Evolutionary conservation across 495 filamentous ascomycete species (phyloP).

Genomic region (Geoglossum glabrum): DNA sequence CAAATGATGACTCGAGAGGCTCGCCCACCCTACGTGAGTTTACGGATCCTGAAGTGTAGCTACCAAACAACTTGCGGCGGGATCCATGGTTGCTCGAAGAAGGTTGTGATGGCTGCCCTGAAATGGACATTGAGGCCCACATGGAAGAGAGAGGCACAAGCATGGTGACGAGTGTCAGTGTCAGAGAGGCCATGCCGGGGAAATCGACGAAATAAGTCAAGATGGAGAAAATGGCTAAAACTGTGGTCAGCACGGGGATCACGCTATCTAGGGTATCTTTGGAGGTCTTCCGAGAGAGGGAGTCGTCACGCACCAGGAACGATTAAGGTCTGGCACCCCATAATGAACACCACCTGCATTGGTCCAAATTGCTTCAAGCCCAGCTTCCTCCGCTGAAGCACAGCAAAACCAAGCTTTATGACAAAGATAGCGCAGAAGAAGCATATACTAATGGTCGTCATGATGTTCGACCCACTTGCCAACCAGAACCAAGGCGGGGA

Average conservation of each 20-base stretch:
- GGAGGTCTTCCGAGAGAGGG: not conserved
- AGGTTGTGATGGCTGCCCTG: not conserved
- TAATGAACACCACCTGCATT: constrained; percentile 52
- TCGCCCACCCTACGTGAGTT: not conserved
- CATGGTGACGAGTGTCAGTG: constrained; percentile 46
- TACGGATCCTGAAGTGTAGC: not conserved
- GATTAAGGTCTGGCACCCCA: constrained; percentile 59
- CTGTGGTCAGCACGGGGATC: not conserved
- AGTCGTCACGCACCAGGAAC: constrained; percentile 42
- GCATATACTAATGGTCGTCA: constrained; percentile 44
- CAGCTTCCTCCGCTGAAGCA: constrained; percentile 33
- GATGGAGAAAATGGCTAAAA: constrained; percentile 45
- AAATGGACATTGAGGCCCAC: constrained; percentile 34
- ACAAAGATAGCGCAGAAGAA: constrained; percentile 61
- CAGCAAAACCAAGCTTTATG: constrained; percentile 42
- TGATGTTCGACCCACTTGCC: constrained; percentile 28
- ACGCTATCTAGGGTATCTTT: constrained; percentile 2
- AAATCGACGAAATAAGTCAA: constrained; percentile 35
- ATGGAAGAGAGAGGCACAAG: constrained; percentile 65
- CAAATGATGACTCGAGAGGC: not conserved
- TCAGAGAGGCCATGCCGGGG: constrained; percentile 37
- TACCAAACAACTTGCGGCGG: not conserved
- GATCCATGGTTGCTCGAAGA: not conserved
- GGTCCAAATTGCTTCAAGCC: constrained; percentile 40
- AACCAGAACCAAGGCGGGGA: constrained; percentile 23